Evolutionary conservation across 768 basidiomycete species (phyloP).

Genomic region (Mycena metata): DNA sequence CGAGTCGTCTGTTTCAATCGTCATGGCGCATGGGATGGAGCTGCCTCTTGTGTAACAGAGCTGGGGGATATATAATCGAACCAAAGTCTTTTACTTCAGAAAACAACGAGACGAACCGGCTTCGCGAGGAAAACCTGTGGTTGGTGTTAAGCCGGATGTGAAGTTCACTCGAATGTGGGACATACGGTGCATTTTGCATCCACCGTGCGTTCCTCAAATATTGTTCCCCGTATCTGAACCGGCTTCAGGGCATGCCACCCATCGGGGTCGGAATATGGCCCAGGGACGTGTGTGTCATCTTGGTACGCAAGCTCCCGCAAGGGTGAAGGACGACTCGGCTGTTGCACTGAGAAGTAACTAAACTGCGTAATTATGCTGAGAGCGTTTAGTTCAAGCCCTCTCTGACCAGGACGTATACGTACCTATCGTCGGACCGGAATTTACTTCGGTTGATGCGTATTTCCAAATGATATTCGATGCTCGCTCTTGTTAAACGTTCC

Average conservation of each 20-base stretch:
- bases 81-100: no score
- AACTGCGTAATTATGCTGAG: constrained; percentile 21
- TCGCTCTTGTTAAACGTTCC: constrained; percentile 9
- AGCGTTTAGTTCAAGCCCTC: background rate
- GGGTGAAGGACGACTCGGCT: constrained; percentile 14
- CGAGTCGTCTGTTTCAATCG: constrained; percentile 27
- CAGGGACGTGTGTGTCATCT: constrained; percentile 1
- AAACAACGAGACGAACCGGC: constrained; percentile 22
- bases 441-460: constrained; percentile 27
- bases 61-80: constrained; percentile 11
- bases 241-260: constrained; percentile 31
- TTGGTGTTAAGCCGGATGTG: background rate
- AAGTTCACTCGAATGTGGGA: background rate
- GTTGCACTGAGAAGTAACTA: constrained; percentile 29
- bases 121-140: constrained; percentile 32
- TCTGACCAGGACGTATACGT: background rate
- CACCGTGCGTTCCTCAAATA: constrained; percentile 27
- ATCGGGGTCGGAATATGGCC: constrained; percentile 24
- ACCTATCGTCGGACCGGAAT: constrained; percentile 29
- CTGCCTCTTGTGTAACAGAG: constrained; percentile 30
- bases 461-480: constrained; percentile 25
- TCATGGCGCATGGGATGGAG: constrained; percentile 33
- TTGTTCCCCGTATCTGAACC: constrained; percentile 17
- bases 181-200: constrained; percentile 32
- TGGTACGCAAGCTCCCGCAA: constrained; percentile 28